Conservation (phyloP, 352 stramenopile genomes). For the Aphanomyces invadans region DNA sequence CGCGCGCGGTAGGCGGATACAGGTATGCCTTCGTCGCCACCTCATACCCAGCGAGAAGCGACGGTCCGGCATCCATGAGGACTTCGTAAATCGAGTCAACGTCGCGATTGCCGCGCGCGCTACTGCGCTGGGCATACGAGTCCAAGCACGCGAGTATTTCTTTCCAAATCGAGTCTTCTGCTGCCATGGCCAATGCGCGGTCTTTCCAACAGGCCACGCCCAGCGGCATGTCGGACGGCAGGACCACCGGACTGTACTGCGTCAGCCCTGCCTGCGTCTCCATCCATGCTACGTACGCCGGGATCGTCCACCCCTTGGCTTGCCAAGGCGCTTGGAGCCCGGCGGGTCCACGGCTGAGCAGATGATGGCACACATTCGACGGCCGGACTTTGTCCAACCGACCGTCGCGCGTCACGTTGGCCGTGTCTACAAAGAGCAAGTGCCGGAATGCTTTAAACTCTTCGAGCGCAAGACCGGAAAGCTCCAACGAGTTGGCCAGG, state of each 20-base stretch:
- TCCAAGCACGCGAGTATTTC: conserved; percentile 69
- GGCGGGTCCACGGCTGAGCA: conserved; percentile 55
- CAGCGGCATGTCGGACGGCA: conserved; percentile 44
- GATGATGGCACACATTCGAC: conserved; percentile 81
- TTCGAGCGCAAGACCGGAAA: conserved; percentile 43
- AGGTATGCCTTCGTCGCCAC: conserved; percentile 29
- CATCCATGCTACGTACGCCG: conserved; percentile 77
- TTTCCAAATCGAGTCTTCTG: conserved; percentile 75
- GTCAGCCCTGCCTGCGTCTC: conserved; percentile 39
- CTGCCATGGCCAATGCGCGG: conserved; percentile 34
- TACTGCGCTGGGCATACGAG: conserved; percentile 69
- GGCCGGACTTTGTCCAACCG: conserved; percentile 76
- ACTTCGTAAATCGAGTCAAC: conserved; percentile 64
- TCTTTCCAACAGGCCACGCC: conserved; percentile 63
- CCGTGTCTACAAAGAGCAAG: conserved; percentile 72
- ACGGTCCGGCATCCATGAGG: conserved; percentile 60
- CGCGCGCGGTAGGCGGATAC: background rate
- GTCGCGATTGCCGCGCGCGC: conserved; percentile 35
- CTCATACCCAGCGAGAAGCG: conserved; percentile 78
- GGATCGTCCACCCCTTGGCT: conserved; percentile 57
- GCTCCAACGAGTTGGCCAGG: background rate
- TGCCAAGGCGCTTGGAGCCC: conserved; percentile 73
- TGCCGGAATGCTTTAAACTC: conserved; percentile 74
- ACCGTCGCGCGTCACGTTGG: conserved; percentile 48
- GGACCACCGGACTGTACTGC: conserved; percentile 28